These are phyloP conservation scores for Thuja plicata DNA, from an alignment of 83 land plant species.

Conservation along the genomic window DNA sequence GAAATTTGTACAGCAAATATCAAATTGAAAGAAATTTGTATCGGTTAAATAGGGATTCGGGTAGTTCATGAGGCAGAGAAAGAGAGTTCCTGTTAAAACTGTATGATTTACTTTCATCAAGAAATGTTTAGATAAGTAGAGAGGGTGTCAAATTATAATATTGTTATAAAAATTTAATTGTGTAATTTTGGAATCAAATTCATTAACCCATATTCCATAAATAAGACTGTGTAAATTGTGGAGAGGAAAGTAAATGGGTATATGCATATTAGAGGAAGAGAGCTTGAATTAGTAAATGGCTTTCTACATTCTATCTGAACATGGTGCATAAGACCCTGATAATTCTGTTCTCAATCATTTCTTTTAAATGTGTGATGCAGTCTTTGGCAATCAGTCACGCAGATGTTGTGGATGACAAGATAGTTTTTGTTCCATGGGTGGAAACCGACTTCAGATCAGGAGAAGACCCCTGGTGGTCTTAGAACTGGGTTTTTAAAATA, in stretches of 20 bases:
- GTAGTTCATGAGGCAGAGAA: neutral
- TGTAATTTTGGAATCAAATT: too few relatives aligned
- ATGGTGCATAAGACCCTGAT: neutral
- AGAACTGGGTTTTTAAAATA: neutral
- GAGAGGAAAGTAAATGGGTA: neutral
- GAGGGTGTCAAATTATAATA: too few relatives aligned
- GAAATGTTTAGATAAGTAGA: too few relatives aligned
- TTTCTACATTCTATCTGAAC: neutral
- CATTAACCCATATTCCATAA: too few relatives aligned
- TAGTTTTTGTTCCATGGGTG: conserved; percentile 84
- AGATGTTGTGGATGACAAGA: conserved; percentile 85
- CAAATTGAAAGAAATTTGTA: neutral
- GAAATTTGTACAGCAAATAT: too few relatives aligned
- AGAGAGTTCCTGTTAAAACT: neutral
- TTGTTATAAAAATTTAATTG: too few relatives aligned
- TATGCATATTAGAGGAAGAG: neutral
- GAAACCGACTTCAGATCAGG: conserved; percentile 97
- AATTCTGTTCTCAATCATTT: neutral
- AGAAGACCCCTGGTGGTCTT: conserved; percentile 92
- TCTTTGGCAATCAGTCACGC: conserved; percentile 88
- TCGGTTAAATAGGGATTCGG: neutral
- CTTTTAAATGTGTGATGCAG: conserved; percentile 29
- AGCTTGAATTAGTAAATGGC: neutral
- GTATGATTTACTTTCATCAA: too few relatives aligned
- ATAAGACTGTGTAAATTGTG: too few relatives aligned